Base-by-base conservation (phyloP, 176 grass and related monocot genomes). In the Guadua angustifolia region DNA sequence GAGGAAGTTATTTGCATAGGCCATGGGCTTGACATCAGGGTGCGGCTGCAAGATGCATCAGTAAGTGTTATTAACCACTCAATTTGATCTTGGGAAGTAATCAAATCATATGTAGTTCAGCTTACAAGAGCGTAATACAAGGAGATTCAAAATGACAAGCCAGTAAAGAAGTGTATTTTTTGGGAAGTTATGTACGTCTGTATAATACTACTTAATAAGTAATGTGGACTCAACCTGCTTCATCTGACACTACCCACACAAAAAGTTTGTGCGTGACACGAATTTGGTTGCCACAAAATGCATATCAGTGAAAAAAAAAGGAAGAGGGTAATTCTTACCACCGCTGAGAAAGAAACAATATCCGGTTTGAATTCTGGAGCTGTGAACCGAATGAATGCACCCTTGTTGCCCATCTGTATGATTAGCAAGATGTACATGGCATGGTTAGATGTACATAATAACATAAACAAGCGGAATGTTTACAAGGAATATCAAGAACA, bases 381-480 rank as follows among this genome's bases (percentile, higher is more conserved):
- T n/a, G 65, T 79, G 56, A 94, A 94, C 72, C 71, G 91, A 79
- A 99, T 99, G 81, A 90, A 99, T 79, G 93, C 93, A 84, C 96
- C 96, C 72, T 92, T 99, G 83, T 99, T 99, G 43, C 91, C 96
- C 93, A 95, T 99, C 96, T 92, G 90, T 63, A 87, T 76, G 56
- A 46, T 21, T 61, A 10, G 11, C 58, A 61, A 25, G 57, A 7
- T 36, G 38, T 24, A 59, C 59, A 67, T 19, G 66, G 40, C 21
- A 50, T 64, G 16, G 4, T 55, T 69, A 81, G 86, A 88, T 82
- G 81, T 8, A 5, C 7, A 69, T 42, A 12, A n/a, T 26, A 53
- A 61, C 58, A 61, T 25, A 61, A 61, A 26, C 1, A 1, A 61
- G 22, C 12, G 56, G 56, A 59, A 60, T 5, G 25, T 25, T 60